Evolutionary conservation across 768 basidiomycete species (phyloP).

Genomic region (Suillus alpinus): DNA sequence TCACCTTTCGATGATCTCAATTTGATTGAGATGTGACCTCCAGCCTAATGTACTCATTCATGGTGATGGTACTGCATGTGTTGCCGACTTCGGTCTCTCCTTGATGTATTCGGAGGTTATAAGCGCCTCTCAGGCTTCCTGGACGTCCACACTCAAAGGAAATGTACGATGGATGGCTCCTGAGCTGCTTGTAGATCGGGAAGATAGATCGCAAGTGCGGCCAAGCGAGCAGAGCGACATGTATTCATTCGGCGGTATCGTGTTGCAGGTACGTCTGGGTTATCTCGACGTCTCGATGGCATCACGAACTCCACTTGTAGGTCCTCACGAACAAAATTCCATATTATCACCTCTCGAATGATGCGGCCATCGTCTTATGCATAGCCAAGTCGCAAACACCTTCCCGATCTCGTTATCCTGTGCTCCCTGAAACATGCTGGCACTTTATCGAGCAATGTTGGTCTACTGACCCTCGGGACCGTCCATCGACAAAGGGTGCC

Average conservation of each 20-base stretch:
- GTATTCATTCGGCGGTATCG: slow-evolving; percentile 42
- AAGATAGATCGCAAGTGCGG: background rate
- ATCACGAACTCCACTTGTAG: background rate
- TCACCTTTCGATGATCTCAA: background rate
- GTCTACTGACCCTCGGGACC: background rate
- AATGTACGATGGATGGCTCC: slow-evolving; percentile 46
- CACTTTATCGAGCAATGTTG: background rate
- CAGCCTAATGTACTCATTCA: slow-evolving; percentile 47
- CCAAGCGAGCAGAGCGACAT: slow-evolving; percentile 32
- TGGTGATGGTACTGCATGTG: slow-evolving; percentile 37
- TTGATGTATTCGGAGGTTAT: slow-evolving; percentile 33
- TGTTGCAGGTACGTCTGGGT: slow-evolving; percentile 12
- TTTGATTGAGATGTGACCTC: background rate
- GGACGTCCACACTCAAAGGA: slow-evolving; percentile 19
- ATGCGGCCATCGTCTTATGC: background rate
- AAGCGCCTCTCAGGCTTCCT: slow-evolving; percentile 8
- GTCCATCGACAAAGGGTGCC: background rate
- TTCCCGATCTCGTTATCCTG: background rate
- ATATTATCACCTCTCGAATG: background rate
- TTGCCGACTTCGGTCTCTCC: slow-evolving; percentile 48
- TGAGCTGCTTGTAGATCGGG: slow-evolving; percentile 24
- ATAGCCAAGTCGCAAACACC: background rate
- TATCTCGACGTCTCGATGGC: slow-evolving; percentile 24
- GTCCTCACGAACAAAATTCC: background rate
- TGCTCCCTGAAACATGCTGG: background rate